Conservation (phyloP, 495 filamentous ascomycete species). For the Podospora pseudopauciseta region DNA sequence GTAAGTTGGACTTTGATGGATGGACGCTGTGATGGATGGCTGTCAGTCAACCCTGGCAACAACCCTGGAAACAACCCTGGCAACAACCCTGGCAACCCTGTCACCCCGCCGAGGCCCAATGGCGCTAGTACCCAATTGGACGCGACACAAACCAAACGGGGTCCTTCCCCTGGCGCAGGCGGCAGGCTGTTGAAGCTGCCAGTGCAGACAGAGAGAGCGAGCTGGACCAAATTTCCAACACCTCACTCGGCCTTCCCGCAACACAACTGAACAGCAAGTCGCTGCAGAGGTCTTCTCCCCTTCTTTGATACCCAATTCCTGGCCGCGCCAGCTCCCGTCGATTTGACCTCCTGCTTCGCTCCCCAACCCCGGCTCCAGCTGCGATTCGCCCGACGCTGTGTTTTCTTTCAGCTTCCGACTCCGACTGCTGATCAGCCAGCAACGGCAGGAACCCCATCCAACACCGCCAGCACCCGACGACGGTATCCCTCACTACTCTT, state of each 20-base stretch:
- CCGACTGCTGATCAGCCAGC: constrained; percentile 12
- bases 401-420: constrained; percentile 19
- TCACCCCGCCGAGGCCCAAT: not conserved
- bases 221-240: constrained; percentile 9
- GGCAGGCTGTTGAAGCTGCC: not conserved
- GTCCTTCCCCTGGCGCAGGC: not conserved
- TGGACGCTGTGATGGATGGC: too few species aligned
- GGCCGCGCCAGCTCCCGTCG: constrained; percentile 12
- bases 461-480: not conserved
- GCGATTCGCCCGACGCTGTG: constrained; percentile 6
- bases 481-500: not conserved
- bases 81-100: not conserved
- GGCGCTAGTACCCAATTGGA: not conserved
- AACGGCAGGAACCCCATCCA: constrained; percentile 3
- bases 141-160: not conserved
- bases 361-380: constrained; percentile 12
- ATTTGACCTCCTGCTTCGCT: constrained; percentile 7
- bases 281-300: constrained; percentile 1
- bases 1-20: not conserved
- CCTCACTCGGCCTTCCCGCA: not conserved
- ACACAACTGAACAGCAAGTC: not conserved
- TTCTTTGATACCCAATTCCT: constrained; percentile 28
- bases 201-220: not conserved
- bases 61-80: not conserved
- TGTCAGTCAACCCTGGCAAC: too few species aligned